Base-by-base conservation (phyloP, 2,329 filamentous ascomycete genomes). In the Penicillium corylophilum region DNA sequence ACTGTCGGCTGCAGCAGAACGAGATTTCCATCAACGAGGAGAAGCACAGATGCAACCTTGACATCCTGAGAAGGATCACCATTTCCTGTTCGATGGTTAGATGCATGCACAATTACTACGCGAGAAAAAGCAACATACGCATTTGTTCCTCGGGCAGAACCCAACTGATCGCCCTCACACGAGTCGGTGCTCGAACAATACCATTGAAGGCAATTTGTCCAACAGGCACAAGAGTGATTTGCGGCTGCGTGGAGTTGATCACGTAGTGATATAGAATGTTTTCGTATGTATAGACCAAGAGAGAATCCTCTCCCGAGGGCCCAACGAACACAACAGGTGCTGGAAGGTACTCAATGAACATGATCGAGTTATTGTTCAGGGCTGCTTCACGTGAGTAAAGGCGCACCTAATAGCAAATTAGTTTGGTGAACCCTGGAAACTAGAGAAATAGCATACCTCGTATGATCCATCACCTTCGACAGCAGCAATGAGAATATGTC, bases 131-230 rank as follows among this genome's bases (percentile, higher is more conserved):
- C 12, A 15, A 74, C 80, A 69, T 69, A 83, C 86, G 79, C 55
- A 96, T 78, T 70, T 99, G 94, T 55, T 86, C 86, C 63, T 97
- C 93, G 1, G 94, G 94, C 45, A 99, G 73, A 54, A 99, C 88
- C 94, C 94, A 99, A 73, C 91, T 96, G 36, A 99, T 84, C 9
- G 92, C 90, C 60, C 94, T 85, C 5, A 99, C 94, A 66, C 94
- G 83, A 20, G 92, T 90, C 10, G 94, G 94, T 31, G 94, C 95
- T 63, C 94, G 81, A 39, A 99, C 92, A 56, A 99, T 96, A 41
- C 94, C 94, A 69, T 99, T 89, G 63, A 99, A 94, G 12, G 90
- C 93, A 64, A 99, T 99, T 69, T 97, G 94, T 9, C 95, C 94
- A n/a, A 97, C 92, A 67, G 95, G 91, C 6, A 95, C 83, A 26